Conservation (phyloP, 1,139 yeast species). For the Lodderomyces elongisporus region DNA sequence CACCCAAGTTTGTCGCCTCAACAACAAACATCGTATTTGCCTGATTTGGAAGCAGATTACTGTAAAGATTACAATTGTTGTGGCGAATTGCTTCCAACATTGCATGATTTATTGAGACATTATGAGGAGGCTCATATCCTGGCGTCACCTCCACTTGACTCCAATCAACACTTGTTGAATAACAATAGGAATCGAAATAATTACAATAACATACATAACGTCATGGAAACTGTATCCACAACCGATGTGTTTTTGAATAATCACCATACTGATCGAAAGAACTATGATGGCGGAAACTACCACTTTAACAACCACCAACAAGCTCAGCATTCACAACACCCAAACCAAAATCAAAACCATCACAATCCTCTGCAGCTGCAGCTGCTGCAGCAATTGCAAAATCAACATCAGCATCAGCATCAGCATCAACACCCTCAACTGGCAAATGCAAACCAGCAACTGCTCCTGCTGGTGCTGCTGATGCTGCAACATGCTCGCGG, state of each 20-base stretch:
- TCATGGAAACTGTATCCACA: conserved; percentile 76
- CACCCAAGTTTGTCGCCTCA: conserved; percentile 52
- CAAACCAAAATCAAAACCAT: conserved; percentile 14
- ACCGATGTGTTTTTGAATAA: conserved; percentile 72
- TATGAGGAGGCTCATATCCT: conserved; percentile 95
- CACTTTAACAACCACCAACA: conserved; percentile 15
- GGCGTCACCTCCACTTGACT: conserved; percentile 57
- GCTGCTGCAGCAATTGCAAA: conserved; percentile 16
- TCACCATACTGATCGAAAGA: conserved; percentile 9
- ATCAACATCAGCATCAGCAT: conserved; percentile 13
- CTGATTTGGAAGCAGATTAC: conserved; percentile 90
- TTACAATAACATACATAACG: conserved; percentile 41
- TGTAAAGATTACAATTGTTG: conserved; percentile 97
- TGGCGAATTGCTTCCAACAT: conserved; percentile 84
- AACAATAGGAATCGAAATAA: conserved; percentile 33
- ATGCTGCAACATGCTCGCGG: no score
- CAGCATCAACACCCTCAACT: conserved; percentile 11
- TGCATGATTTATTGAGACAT: conserved; percentile 89
- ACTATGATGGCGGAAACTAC: conserved; percentile 15
- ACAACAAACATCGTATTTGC: conserved; percentile 70
- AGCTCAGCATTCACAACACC: conserved; percentile 15
- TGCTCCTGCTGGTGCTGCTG: no score
- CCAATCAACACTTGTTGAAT: conserved; percentile 26
- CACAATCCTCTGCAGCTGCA: conserved; percentile 14
- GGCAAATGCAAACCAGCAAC: conserved; percentile 9